These are phyloP conservation scores for Dictyostelium capitatum DNA, from an alignment of 78 protist genomes.

Conservation along the genomic window DNA sequence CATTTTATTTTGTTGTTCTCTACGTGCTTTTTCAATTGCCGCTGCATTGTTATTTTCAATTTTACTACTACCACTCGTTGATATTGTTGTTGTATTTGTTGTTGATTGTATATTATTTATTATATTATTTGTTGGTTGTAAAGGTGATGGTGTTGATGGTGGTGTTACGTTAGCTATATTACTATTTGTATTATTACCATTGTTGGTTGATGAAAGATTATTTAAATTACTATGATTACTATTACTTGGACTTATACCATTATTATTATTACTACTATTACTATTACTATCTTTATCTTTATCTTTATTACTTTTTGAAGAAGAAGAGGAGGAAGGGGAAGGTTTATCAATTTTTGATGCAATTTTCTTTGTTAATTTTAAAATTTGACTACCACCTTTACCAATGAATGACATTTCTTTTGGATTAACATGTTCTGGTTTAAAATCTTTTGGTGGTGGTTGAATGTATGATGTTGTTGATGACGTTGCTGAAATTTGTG, in stretches of 20 bases:
- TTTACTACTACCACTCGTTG: not conserved
- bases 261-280: not conserved
- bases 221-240: not conserved
- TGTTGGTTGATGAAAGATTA: conserved; percentile 2
- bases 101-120: not conserved
- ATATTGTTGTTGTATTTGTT: not conserved
- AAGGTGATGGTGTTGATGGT: conserved; percentile 4
- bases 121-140: not conserved
- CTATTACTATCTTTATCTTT: not conserved
- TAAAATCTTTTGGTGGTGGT: conserved; percentile 7
- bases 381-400: conserved; percentile 70
- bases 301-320: not conserved
- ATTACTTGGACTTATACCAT: not conserved
- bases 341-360: conserved; percentile 41
- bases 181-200: not conserved
- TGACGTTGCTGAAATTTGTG: not conserved
- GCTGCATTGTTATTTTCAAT: not conserved
- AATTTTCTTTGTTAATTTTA: conserved; percentile 45
- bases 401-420: conserved; percentile 72
- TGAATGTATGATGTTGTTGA: not conserved
- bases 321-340: not conserved
- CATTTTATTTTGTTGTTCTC: conserved; percentile 1
- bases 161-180: not conserved
- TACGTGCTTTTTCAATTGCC: not conserved
- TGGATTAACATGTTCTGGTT: conserved; percentile 1